These are phyloP conservation scores for Teratosphaeria zuluensis DNA, from an alignment of 2,329 filamentous ascomycete genomes.

Conservation along the genomic window DNA sequence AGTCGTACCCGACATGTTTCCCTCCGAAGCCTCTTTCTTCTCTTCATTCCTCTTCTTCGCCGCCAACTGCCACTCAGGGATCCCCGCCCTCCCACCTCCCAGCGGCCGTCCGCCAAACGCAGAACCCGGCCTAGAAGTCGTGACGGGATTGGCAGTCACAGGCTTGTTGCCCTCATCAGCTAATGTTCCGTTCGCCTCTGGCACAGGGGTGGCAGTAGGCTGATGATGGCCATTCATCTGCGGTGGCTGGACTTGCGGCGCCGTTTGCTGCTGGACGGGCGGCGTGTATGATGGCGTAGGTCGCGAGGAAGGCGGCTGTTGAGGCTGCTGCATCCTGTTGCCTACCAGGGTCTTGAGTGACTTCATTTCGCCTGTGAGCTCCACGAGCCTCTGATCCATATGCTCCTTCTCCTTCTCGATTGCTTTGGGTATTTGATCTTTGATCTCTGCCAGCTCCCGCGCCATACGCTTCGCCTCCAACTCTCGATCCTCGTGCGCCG, in stretches of 20 bases:
- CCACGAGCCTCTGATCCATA: conserved; percentile 70
- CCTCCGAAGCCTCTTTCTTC: conserved; percentile 20
- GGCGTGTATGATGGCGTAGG: not conserved
- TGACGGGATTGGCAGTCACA: conserved; percentile 1
- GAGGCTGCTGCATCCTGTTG: conserved; percentile 42
- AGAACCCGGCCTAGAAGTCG: not conserved
- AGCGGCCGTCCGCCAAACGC: conserved; percentile 6
- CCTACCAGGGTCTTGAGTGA: conserved; percentile 82
- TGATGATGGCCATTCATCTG: not conserved
- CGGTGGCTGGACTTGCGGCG: conserved; percentile 2
- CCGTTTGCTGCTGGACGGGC: not conserved
- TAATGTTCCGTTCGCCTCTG: conserved; percentile 2
- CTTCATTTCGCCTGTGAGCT: conserved; percentile 78
- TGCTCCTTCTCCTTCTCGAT: conserved; percentile 79
- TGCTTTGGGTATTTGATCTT: conserved; percentile 79
- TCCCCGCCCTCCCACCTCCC: conserved; percentile 30
- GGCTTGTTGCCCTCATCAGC: not conserved
- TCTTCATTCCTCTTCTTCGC: conserved; percentile 40
- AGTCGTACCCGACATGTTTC: not conserved
- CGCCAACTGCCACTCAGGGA: conserved; percentile 45
- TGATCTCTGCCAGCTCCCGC: conserved; percentile 73
- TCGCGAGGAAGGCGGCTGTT: conserved; percentile 13
- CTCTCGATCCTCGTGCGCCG: conserved; percentile 69
- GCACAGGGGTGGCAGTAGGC: not conserved
- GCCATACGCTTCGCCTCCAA: conserved; percentile 79